Base-by-base conservation (phyloP, 108 stramenopile genomes). In the Nitzschia putrida region DNA sequence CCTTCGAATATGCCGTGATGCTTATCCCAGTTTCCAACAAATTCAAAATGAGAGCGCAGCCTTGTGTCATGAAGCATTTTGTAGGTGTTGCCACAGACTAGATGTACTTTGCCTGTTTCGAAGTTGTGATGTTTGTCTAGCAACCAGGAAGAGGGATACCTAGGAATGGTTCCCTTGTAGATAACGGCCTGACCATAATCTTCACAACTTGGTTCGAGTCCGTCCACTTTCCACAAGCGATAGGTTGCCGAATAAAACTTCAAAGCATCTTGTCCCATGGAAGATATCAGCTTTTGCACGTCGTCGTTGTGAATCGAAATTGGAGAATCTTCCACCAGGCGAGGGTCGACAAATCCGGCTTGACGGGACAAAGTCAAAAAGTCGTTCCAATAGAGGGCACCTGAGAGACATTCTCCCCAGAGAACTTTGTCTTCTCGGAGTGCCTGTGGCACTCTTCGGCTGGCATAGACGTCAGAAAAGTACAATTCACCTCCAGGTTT, bases 381-480 rank as follows among this genome's bases (percentile, higher is more conserved):
- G 68, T 98, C 97, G 76, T 96, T 95, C 96, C 96, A 97, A 73
- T 98, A 98, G 22, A 98, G 77, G 0, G 98, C 98, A 34, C 98
- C 98, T 13, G 78, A 78, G 25, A 98, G 69, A 68, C 98, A 98
- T 70, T 98, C 98, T 26, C 98, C 98, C 94, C 96, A 97, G 14
- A 98, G 69, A 12, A 95, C 94, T 38, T 80, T 72, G 78, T 93
- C 82, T 25, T 89, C 80, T 40, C 77, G 83, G 44, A 93, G 66
- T 4, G 75, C 67, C 55, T 85, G 70, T 11, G 98, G 96, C 14
- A 98, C 89, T 44, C 98, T 88, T 21, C 96, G 87, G 64, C 90
- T 93, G 55, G 94, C 67, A 78, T 97, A 98, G 6, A 98, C 98
- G 71, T 98, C 98, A 4, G 90, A 93, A 72, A 98, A 97, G 83